These are phyloP conservation scores for Saccharomyces hybrid DNA, from an alignment of 1,139 yeast genomes.

Conservation along the genomic window DNA sequence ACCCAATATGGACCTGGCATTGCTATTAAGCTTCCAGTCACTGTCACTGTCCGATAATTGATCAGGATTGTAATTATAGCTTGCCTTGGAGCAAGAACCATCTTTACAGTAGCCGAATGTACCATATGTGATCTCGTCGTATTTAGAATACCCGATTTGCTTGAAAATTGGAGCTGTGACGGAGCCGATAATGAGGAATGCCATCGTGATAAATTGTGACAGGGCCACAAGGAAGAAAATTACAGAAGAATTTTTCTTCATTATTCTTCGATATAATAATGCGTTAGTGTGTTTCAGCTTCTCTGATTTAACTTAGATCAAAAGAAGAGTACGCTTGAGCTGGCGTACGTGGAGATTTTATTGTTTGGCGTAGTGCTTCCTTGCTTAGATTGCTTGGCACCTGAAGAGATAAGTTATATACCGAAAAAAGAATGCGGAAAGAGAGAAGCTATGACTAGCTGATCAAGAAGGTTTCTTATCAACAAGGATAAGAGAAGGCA, in stretches of 20 bases:
- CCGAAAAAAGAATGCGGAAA: neutral
- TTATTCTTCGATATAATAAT: neutral
- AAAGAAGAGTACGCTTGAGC: neutral
- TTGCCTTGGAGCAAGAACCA: conserved; percentile 41
- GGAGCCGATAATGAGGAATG: conserved; percentile 46
- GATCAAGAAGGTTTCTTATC: too few relatives aligned
- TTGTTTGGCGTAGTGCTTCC: neutral
- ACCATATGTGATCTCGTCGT: conserved; percentile 58
- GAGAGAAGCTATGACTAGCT: neutral
- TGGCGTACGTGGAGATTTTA: neutral
- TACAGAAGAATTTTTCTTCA: neutral
- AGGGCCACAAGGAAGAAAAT: conserved; percentile 1
- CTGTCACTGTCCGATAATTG: conserved; percentile 28
- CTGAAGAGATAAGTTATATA: neutral
- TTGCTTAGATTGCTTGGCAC: neutral
- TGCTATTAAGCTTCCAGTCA: conserved; percentile 45
- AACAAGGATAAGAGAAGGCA: too few relatives aligned
- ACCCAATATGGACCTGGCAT: conserved; percentile 60
- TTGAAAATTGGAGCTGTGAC: conserved; percentile 59
- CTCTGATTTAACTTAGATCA: neutral
- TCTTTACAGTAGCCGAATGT: conserved; percentile 73
- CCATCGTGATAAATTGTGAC: conserved; percentile 33
- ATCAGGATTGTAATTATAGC: conserved; percentile 43
- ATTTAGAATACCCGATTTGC: conserved; percentile 43
- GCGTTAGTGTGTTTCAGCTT: neutral